Base-by-base conservation (phyloP, 83 land plant genomes). In the Picea abies region DNA sequence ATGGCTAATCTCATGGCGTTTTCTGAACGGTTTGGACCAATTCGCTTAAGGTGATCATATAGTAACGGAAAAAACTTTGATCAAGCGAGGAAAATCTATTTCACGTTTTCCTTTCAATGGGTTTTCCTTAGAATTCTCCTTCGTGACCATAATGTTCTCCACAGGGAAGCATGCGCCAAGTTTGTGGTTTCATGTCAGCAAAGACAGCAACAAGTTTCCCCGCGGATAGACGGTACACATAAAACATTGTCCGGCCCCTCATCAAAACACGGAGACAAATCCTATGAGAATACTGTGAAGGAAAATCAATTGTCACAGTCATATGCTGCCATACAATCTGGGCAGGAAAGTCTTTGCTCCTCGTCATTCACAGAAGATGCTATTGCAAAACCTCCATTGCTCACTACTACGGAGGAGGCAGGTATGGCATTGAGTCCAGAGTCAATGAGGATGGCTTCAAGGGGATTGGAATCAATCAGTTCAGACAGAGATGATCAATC, bases 101-200 rank as follows among this genome's bases (percentile, higher is more conserved):
- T 23, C 58, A 41, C 14, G 4, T 23, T 75, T 75, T 47, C 15
- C 58, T 75, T 75, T 47, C 60, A 75, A 47, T 22, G 78, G 58
- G 17, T 25, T 75, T 75, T 56, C 58, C 12, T 10, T 75, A 47
- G 23, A 75, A 39, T 75, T 75, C 15, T 47, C 29, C 58, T 0
- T n/a, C 14, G 23, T 73, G 49, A 75, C 76, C 49, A 71, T 19
- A 75, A 64, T 66, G 32, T 77, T 60, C 20, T 69, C 14, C 79
- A 66, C 92, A 94, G 97, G 66, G 94, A 93, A 44, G 93, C 95
- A 22, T 93, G 95, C 82, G 80, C 58, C 77, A 91, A 91, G 65
- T 93, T 91, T 52, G 47, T 87, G 8, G 85, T 91, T 6, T 41
- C 91, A 61, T 87, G 89, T 70, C 91, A 93, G 63, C 84, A 89